Conservation (phyloP, 352 stramenopile species). For the Stramenopiles sp. region DNA sequence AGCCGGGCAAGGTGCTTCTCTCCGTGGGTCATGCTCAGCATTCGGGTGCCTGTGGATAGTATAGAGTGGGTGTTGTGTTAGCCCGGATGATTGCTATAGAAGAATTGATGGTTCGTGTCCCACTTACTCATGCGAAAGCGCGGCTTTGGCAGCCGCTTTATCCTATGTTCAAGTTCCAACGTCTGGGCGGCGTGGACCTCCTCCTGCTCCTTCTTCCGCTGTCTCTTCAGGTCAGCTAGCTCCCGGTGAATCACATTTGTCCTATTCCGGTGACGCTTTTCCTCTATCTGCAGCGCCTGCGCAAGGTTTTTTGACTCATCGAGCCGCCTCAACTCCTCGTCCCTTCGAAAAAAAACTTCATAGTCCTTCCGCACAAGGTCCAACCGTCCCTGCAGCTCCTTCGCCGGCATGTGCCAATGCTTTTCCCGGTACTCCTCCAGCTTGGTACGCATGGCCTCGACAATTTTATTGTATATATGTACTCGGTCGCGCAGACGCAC, state of each 20-base stretch:
- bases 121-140: background rate
- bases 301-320: background rate
- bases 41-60: no score
- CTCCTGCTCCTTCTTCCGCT: background rate
- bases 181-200: background rate
- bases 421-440: background rate
- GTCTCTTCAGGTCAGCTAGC: background rate
- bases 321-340: background rate
- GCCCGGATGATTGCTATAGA: no score
- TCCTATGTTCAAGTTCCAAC: background rate
- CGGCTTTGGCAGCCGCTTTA: background rate
- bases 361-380: background rate
- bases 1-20: background rate
- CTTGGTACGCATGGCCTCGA: background rate
- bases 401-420: background rate
- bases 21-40: background rate
- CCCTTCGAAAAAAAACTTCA: background rate
- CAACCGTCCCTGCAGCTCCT: background rate
- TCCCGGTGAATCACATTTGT: background rate
- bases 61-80: no score
- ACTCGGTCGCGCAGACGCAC: background rate
- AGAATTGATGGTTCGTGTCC: no score
- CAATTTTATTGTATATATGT: background rate
- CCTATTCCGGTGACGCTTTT: background rate
- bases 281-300: background rate